Evolutionary conservation across 345 rosid species (phyloP).

Genomic region (Crucihimalaya himalaica): DNA sequence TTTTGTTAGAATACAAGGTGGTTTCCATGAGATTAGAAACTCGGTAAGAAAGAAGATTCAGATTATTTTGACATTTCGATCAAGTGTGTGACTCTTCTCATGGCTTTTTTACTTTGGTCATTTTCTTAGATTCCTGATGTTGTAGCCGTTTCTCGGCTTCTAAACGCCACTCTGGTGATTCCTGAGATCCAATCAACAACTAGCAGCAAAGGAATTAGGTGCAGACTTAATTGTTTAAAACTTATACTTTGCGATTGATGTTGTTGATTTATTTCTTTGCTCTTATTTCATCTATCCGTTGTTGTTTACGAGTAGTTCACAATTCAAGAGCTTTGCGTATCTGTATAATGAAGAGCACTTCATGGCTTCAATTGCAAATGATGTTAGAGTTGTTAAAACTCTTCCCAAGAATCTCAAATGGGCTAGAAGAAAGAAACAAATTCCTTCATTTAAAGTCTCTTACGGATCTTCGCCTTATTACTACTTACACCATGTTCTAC

Average conservation of each 20-base stretch:
- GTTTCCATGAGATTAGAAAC: constrained; percentile 95
- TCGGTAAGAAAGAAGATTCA: constrained; percentile 56
- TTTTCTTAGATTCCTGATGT: constrained; percentile 68
- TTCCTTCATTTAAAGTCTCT: constrained; percentile 84
- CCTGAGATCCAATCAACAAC: constrained; percentile 99
- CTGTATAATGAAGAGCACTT: constrained; percentile 89
- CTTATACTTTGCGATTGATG: neutral
- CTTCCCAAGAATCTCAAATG: constrained; percentile 91
- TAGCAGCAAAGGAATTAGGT: constrained; percentile 99
- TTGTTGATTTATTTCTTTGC: constrained; percentile 1
- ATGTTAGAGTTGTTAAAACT: constrained; percentile 76
- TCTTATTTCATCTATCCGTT: neutral
- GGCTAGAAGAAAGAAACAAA: constrained; percentile 82
- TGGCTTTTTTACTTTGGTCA: constrained; percentile 6
- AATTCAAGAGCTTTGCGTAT: constrained; percentile 97
- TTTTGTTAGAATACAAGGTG: constrained; percentile 96
- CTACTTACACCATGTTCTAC: constrained; percentile 85
- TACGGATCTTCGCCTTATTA: constrained; percentile 81
- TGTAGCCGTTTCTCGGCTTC: constrained; percentile 83
- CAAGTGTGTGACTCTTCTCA: constrained; percentile 1
- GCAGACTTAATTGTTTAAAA: neutral
- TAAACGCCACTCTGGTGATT: constrained; percentile 85
- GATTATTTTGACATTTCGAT: constrained; percentile 2
- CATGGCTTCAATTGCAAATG: constrained; percentile 71
- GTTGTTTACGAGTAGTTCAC: constrained; percentile 59